Percentiles rank a stretch among this genome's conserved stretches.
phyloP scores from a whole-genome alignment of 441 rosid genomes.

The Jatropha podagrica region DNA sequence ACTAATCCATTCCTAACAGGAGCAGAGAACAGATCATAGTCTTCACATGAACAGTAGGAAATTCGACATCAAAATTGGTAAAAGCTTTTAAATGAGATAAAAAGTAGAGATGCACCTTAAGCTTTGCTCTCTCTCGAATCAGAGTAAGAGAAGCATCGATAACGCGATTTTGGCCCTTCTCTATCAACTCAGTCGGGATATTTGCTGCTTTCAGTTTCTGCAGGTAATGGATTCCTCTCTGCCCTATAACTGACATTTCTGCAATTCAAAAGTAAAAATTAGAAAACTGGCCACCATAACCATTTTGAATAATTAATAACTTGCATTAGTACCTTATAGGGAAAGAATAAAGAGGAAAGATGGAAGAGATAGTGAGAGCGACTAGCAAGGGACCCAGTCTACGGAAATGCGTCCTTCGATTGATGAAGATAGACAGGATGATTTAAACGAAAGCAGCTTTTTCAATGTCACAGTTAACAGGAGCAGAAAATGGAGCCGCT shows the following conservation, averaged over 20 bases:
- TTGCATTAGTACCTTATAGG: too few species aligned
- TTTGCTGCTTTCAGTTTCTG: conserved; percentile 60
- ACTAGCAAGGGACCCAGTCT: not conserved
- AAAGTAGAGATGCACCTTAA: conserved; percentile 49
- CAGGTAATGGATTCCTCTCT: conserved; percentile 62
- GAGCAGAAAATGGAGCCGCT: not conserved
- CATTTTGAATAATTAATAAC: too few species aligned
- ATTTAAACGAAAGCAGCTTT: not conserved
- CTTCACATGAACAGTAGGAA: not conserved
- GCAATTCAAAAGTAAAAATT: conserved; percentile 12
- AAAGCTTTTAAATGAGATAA: too few species aligned
- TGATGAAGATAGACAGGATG: not conserved
- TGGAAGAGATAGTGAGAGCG: not conserved
- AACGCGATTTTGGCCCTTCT: conserved; percentile 83
- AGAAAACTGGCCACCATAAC: not conserved
- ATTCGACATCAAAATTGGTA: not conserved
- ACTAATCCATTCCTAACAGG: not conserved
- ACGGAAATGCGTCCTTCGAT: not conserved
- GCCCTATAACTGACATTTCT: conserved; percentile 52
- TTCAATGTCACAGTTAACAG: not conserved
- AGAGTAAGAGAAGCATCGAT: conserved; percentile 95
- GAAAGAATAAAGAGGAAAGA: too few species aligned
- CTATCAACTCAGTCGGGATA: conserved; percentile 57
- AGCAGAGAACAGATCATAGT: not conserved
- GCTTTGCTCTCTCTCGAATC: conserved; percentile 93